Evolutionary conservation across 768 basidiomycete genomes (phyloP).

Genomic region (Russula olivacea): DNA sequence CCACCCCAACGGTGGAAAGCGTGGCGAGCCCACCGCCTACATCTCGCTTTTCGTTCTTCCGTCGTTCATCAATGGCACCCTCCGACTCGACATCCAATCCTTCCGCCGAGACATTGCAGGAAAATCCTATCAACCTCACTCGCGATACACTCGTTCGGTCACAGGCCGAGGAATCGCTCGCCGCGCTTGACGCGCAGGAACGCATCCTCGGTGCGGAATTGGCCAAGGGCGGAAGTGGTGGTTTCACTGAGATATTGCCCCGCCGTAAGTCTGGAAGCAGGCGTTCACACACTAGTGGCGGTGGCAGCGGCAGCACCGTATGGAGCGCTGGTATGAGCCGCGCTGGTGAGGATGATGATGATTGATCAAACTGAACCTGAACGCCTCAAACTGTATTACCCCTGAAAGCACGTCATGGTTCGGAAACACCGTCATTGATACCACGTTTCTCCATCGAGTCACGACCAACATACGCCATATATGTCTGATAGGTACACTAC

Average conservation of each 20-base stretch:
- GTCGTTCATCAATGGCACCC: slow-evolving; percentile 42
- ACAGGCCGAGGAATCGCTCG: slow-evolving; percentile 70
- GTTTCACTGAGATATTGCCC: slow-evolving; percentile 71
- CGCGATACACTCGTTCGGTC: slow-evolving; percentile 73
- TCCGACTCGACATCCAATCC: slow-evolving; percentile 47
- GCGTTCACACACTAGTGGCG: slow-evolving; percentile 52
- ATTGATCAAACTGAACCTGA: slow-evolving; percentile 20
- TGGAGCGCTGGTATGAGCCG: slow-evolving; percentile 84
- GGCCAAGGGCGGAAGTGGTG: slow-evolving; percentile 62
- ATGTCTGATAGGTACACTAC: slow-evolving; percentile 15
- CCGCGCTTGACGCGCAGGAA: slow-evolving; percentile 77
- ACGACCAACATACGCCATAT: slow-evolving; percentile 16
- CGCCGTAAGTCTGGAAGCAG: slow-evolving; percentile 49
- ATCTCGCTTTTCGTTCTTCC: slow-evolving; percentile 68
- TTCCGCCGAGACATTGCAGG: slow-evolving; percentile 37
- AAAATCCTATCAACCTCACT: slow-evolving; percentile 44
- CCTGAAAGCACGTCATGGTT: neutral
- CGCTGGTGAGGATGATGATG: slow-evolving; percentile 40
- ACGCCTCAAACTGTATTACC: slow-evolving; percentile 5
- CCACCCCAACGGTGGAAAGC: slow-evolving; percentile 28
- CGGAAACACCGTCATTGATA: slow-evolving; percentile 17
- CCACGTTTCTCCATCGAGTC: slow-evolving; percentile 15
- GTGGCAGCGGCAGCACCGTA: slow-evolving; percentile 70
- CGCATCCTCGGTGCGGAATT: slow-evolving; percentile 65
- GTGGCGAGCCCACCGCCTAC: slow-evolving; percentile 33